These are phyloP conservation scores for Phyllosticta ampelicida DNA, from an alignment of 2,329 filamentous ascomycete genomes.

Conservation along the genomic window DNA sequence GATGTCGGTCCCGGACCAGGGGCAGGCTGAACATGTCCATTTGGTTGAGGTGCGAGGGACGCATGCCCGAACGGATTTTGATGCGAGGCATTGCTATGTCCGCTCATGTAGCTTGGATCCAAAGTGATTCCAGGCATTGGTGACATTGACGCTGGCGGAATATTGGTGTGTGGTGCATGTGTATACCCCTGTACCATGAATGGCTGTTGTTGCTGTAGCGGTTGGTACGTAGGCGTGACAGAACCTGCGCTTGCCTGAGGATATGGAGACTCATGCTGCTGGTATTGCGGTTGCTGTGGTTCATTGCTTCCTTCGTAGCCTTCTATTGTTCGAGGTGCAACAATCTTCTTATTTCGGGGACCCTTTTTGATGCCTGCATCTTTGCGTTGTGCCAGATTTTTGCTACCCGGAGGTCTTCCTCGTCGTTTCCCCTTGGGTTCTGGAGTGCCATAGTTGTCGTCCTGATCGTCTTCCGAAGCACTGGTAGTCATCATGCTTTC, in stretches of 20 bases:
- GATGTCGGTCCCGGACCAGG: conserved; percentile 19
- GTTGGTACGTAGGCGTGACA: conserved; percentile 6
- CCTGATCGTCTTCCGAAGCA: conserved; percentile 18
- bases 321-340: conserved; percentile 14
- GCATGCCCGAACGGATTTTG: conserved; percentile 6
- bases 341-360: conserved; percentile 27
- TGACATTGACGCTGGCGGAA: conserved; percentile 5
- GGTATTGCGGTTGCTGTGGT: background rate
- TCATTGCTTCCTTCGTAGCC: background rate
- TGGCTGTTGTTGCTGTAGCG: conserved; percentile 6
- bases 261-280: background rate
- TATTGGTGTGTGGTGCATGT: conserved; percentile 7
- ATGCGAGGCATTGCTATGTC: conserved; percentile 2
- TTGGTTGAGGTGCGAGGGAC: conserved; percentile 15
- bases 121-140: conserved; percentile 13
- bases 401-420: conserved; percentile 34
- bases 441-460: conserved; percentile 8
- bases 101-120: conserved; percentile 15
- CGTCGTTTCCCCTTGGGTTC: conserved; percentile 18
- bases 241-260: conserved; percentile 14
- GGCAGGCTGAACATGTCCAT: conserved; percentile 24
- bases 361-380: conserved; percentile 41
- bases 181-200: conserved; percentile 10
- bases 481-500: conserved; percentile 27
- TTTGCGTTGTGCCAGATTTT: conserved; percentile 35